phyloP scores from a whole-genome alignment of 2,329 filamentous ascomycete genomes.

The Elsinoe arachidis region DNA sequence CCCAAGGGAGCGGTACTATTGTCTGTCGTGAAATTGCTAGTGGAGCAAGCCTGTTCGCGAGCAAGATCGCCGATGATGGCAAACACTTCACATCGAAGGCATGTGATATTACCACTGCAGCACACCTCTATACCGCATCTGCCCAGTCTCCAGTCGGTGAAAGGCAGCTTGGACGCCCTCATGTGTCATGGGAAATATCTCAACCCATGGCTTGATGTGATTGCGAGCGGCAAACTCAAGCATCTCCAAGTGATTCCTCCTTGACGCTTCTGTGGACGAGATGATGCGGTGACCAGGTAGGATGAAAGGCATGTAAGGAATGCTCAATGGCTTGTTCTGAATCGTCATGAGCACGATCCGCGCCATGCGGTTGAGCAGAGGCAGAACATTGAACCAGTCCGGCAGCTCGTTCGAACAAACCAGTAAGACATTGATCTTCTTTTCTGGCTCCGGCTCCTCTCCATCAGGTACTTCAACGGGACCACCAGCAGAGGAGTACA shows the following conservation, averaged over 20 bases:
- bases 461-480: background rate
- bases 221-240: constrained; percentile 36
- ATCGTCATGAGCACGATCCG: constrained; percentile 30
- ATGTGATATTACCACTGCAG: constrained; percentile 17
- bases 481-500: background rate
- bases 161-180: constrained; percentile 36
- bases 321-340: constrained; percentile 22
- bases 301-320: constrained; percentile 29
- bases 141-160: constrained; percentile 31
- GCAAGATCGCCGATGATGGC: background rate
- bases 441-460: background rate
- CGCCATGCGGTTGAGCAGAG: constrained; percentile 24
- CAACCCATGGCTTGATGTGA: constrained; percentile 36
- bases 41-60: background rate
- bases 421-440: constrained; percentile 23
- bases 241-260: constrained; percentile 32
- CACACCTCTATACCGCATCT: constrained; percentile 40
- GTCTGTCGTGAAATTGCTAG: background rate
- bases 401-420: constrained; percentile 26
- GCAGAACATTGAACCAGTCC: constrained; percentile 21
- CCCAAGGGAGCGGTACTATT: background rate
- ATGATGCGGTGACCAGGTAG: constrained; percentile 27
- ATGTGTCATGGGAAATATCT: constrained; percentile 35
- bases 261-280: constrained; percentile 26
- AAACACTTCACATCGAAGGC: background rate